A percentile compares a stretch with the other conserved stretches of the same genome.
Conservation (phyloP, 805 yeast genomes). For the Lipomyces orientalis region DNA sequence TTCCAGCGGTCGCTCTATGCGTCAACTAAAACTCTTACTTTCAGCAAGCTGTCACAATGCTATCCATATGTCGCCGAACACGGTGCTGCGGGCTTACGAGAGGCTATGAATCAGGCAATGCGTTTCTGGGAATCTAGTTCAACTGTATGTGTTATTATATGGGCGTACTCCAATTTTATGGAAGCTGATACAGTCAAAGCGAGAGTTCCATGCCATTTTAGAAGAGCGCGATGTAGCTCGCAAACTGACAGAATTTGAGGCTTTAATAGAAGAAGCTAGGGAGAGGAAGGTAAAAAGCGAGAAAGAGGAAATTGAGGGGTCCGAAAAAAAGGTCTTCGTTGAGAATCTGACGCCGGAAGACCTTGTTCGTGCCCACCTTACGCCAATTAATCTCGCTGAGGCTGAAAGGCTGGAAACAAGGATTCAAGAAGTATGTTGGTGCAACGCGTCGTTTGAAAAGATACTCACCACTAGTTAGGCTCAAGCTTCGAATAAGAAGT, state of each 20-base stretch:
- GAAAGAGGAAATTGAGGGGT: conserved; percentile 13
- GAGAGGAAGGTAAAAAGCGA: conserved; percentile 36
- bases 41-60: conserved; percentile 59
- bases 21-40: conserved; percentile 56
- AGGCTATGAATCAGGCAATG: conserved; percentile 59
- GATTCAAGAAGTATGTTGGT: conserved; percentile 20
- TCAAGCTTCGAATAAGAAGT: conserved; percentile 25
- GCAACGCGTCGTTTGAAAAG: background rate
- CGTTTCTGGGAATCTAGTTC: conserved; percentile 57
- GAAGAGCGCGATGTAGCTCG: conserved; percentile 51
- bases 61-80: conserved; percentile 59
- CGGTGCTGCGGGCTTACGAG: conserved; percentile 54
- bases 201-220: conserved; percentile 62
- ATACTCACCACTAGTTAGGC: background rate
- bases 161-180: background rate
- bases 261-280: conserved; percentile 49
- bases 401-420: conserved; percentile 33
- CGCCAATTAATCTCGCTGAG: conserved; percentile 37
- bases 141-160: conserved; percentile 14
- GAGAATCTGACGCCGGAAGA: conserved; percentile 44
- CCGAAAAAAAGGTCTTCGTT: conserved; percentile 38
- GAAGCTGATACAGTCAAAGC: conserved; percentile 43
- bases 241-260: conserved; percentile 50
- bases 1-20: conserved; percentile 61
- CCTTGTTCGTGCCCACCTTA: conserved; percentile 42